phyloP scores from a whole-genome alignment of 768 basidiomycete species.

The Lactarius akahatsu region DNA sequence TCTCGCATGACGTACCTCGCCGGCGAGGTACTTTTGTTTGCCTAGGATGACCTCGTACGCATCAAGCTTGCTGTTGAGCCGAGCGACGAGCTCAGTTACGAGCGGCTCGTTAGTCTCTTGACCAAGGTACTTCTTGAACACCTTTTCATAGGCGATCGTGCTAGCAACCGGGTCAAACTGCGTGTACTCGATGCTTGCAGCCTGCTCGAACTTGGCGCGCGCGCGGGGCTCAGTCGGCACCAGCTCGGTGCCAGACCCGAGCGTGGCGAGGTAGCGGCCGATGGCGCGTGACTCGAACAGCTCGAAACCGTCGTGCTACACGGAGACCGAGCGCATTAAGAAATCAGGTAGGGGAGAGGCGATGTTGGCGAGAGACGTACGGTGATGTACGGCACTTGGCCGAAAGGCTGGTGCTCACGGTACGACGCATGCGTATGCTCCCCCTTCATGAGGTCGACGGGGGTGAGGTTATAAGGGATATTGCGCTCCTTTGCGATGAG shows the following conservation, averaged over 20 bases:
- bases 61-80: constrained; percentile 12
- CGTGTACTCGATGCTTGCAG: constrained; percentile 33
- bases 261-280: constrained; percentile 29
- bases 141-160: neutral
- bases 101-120: neutral
- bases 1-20: constrained; percentile 11
- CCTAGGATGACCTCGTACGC: constrained; percentile 13
- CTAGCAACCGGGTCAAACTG: constrained; percentile 9
- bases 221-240: constrained; percentile 30
- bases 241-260: constrained; percentile 32
- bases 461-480: neutral
- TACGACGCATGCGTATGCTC: constrained; percentile 12
- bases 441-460: neutral
- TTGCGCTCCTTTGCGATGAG: constrained; percentile 15
- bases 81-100: neutral
- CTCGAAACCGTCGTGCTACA: constrained; percentile 32
- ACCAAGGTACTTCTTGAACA: constrained; percentile 9
- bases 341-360: neutral
- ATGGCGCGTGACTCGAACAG: constrained; percentile 36
- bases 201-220: constrained; percentile 34
- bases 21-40: constrained; percentile 26
- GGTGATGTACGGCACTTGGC: constrained; percentile 20
- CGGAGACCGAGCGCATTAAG: neutral
- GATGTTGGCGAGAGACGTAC: neutral
- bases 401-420: constrained; percentile 21